These are phyloP conservation scores for Apiotrichum montevideense DNA, from an alignment of 1,284 basidiomycete genomes.

Conservation along the genomic window DNA sequence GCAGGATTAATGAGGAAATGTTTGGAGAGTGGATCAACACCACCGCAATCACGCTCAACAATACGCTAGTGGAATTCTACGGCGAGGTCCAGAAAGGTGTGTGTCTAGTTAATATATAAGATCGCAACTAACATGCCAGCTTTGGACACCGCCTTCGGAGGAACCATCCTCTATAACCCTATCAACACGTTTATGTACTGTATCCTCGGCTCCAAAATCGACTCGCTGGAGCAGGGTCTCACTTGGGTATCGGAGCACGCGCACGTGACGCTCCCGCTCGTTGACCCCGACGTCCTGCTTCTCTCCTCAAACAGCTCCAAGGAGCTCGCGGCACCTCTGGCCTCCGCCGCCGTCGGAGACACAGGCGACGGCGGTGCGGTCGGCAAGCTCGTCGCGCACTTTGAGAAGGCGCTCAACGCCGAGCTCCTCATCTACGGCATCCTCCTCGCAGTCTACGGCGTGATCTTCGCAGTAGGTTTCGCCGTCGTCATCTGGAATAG, in stretches of 20 bases:
- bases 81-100: slow-evolving; percentile 44
- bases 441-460: slow-evolving; percentile 70
- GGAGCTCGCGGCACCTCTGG: slow-evolving; percentile 70
- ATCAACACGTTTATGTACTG: slow-evolving; percentile 84
- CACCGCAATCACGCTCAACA: slow-evolving; percentile 81
- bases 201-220: slow-evolving; percentile 81
- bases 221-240: slow-evolving; percentile 75
- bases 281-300: slow-evolving; percentile 67
- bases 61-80: slow-evolving; percentile 51
- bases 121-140: slow-evolving; percentile 13
- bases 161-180: slow-evolving; percentile 70
- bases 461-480: slow-evolving; percentile 34
- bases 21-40: slow-evolving; percentile 84
- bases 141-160: slow-evolving; percentile 68
- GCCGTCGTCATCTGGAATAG: slow-evolving; percentile 38
- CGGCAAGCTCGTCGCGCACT: slow-evolving; percentile 64
- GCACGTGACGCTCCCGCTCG: slow-evolving; percentile 64
- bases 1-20: slow-evolving; percentile 71
- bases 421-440: slow-evolving; percentile 75
- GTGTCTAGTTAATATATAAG: too few relatives aligned
- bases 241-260: slow-evolving; percentile 90
- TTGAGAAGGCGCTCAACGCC: slow-evolving; percentile 64
- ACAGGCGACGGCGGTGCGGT: slow-evolving; percentile 58
- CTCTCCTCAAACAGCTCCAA: slow-evolving; percentile 64
- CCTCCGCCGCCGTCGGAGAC: slow-evolving; percentile 68